Conservation (phyloP, 1,139 yeast species). For the Arxiozyma slooffiae region DNA sequence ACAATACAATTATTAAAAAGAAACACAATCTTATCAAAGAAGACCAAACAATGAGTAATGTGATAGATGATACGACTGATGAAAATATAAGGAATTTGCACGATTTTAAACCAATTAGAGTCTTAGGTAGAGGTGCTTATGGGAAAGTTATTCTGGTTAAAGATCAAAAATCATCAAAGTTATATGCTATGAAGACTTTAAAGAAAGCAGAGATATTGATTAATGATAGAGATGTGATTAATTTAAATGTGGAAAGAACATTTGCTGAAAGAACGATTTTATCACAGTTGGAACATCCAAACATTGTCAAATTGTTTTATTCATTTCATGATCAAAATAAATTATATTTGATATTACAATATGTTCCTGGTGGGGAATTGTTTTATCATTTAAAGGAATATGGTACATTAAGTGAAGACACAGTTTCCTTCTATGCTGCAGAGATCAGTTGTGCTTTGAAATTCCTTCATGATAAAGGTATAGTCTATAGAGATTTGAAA, state of each 20-base stretch:
- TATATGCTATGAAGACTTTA: slow-evolving; percentile 85
- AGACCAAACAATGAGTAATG: background rate
- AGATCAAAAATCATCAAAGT: slow-evolving; percentile 51
- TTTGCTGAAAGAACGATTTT: slow-evolving; percentile 64
- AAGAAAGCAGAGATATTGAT: slow-evolving; percentile 66
- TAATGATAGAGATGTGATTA: slow-evolving; percentile 24
- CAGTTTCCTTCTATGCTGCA: slow-evolving; percentile 15
- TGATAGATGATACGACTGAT: background rate
- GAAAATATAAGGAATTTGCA: slow-evolving; percentile 29
- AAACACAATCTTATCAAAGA: background rate
- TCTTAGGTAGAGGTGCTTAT: slow-evolving; percentile 84
- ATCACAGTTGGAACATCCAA: slow-evolving; percentile 68
- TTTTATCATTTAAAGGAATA: slow-evolving; percentile 65
- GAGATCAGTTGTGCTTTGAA: slow-evolving; percentile 59
- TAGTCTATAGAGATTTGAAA: slow-evolving; percentile 83
- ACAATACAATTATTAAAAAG: background rate
- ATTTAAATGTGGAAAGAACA: slow-evolving; percentile 44
- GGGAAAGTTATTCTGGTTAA: slow-evolving; percentile 80
- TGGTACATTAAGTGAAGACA: slow-evolving; percentile 48
- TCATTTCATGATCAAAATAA: slow-evolving; percentile 82
- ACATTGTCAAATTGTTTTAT: slow-evolving; percentile 77
- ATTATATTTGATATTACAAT: slow-evolving; percentile 71
- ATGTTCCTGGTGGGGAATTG: slow-evolving; percentile 88
- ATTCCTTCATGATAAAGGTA: slow-evolving; percentile 73
- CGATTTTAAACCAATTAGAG: slow-evolving; percentile 71